phyloP scores from a whole-genome alignment of 2,329 filamentous ascomycete genomes.

The Epichloe typhina region DNA sequence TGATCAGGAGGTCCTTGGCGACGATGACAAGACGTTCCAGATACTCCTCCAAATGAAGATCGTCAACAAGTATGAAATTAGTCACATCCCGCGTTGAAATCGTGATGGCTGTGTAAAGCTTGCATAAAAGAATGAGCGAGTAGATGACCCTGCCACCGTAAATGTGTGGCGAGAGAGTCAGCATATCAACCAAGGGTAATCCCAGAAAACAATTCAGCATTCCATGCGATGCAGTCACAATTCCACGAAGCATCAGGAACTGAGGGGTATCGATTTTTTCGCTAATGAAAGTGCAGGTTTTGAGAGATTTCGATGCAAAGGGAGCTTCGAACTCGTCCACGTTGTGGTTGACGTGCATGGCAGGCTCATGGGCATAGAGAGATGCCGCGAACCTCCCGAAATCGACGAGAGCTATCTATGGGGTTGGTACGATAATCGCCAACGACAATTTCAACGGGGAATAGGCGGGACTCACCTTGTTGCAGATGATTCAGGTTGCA shows the following conservation, averaged over 20 bases:
- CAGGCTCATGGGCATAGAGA: conserved; percentile 2
- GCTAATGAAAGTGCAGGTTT: conserved; percentile 1
- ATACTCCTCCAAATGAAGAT: conserved; percentile 1
- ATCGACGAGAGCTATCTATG: neutral
- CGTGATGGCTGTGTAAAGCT: neutral
- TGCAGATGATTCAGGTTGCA: neutral
- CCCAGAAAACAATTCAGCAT: conserved; percentile 2
- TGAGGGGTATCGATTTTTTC: neutral
- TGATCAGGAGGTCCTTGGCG: neutral
- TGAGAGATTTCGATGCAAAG: neutral
- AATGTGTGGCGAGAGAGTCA: conserved; percentile 2
- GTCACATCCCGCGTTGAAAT: neutral
- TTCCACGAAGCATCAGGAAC: conserved; percentile 1
- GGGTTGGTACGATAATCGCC: neutral
- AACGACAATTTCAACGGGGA: too few species aligned
- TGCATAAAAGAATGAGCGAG: conserved; percentile 2
- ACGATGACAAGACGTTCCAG: neutral
- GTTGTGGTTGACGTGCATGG: conserved; percentile 3
- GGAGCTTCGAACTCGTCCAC: conserved; percentile 2
- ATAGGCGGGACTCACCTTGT: neutral
- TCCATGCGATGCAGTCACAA: conserved; percentile 1
- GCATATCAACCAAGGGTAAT: neutral
- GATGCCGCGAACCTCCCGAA: conserved; percentile 1
- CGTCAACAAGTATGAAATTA: neutral
- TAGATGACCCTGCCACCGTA: conserved; percentile 4